A percentile compares a stretch with the other conserved stretches of the same genome.
Evolutionary conservation across 2,329 filamentous ascomycete species (phyloP).

Genomic region (Trichoderma hamatum): DNA sequence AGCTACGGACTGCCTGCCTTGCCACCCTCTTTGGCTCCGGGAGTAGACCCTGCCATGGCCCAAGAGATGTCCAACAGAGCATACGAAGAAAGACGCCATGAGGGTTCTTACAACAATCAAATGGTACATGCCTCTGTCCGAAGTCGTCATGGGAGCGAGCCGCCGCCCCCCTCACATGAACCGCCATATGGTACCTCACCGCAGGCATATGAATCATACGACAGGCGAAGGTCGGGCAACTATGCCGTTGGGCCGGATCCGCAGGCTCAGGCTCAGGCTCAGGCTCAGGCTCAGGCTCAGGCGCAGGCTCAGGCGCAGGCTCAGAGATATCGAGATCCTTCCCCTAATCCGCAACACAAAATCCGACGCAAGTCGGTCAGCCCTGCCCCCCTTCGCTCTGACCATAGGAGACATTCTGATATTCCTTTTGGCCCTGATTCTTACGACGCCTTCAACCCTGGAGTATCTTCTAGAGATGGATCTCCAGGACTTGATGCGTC

Average conservation of each 20-base stretch:
- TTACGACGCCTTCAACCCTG: conserved; percentile 73
- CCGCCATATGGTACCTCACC: conserved; percentile 37
- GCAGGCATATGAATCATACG: conserved; percentile 46
- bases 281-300: too few species aligned
- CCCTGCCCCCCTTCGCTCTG: conserved; percentile 60
- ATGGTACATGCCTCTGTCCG: conserved; percentile 47
- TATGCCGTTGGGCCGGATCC: conserved; percentile 43
- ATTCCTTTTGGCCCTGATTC: conserved; percentile 76
- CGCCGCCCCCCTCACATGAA: conserved; percentile 33
- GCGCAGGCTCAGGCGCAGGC: conserved; percentile 31
- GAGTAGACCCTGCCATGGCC: conserved; percentile 58
- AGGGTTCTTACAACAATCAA: conserved; percentile 49
- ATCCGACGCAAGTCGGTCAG: conserved; percentile 75
- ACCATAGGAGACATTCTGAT: conserved; percentile 57
- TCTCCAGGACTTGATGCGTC: conserved; percentile 43
- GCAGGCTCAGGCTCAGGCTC: conserved; percentile 24
- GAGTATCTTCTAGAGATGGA: conserved; percentile 43
- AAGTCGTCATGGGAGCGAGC: conserved; percentile 45
- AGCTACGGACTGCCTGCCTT: conserved; percentile 52
- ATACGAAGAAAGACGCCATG: conserved; percentile 54
- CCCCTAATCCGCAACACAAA: conserved; percentile 48
- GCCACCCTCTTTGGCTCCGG: conserved; percentile 63
- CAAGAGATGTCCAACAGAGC: conserved; percentile 62
- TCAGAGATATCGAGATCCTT: conserved; percentile 38
- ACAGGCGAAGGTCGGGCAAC: conserved; percentile 45